Base-by-base conservation (phyloP, 768 basidiomycete species). In the Agrocybe praecox region DNA sequence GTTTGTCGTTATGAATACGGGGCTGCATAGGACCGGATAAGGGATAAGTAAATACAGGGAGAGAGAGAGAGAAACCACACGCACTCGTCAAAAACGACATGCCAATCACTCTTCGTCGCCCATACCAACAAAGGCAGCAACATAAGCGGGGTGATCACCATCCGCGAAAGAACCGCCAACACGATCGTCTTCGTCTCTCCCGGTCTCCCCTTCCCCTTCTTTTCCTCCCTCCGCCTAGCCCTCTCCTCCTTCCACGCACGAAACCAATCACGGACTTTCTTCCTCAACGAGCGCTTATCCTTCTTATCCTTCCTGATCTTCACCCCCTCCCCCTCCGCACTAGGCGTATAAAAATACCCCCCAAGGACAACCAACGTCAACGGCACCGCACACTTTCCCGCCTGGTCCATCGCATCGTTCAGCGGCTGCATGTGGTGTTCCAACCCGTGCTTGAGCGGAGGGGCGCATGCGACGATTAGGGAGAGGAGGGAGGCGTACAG, bases 281-380 rank as follows among this genome's bases (percentile, higher is more conserved):
- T 6, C 12, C 14, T 12, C 6, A 15, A 40, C 6, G 36, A 40
- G 6, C 36, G 5, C 36, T 43, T 46, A 19, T 32, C 46, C 45
- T 48, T 48, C 32, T 53, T 50, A 18, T 19, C 23, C 36, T 14
- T 33, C 3, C n/a, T 22, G 2, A 29, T n/a, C n/a, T n/a, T n/a
- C n/a, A n/a, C n/a, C n/a, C n/a, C n/a, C n/a, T n/a, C n/a, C n/a
- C n/a, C n/a, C n/a, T n/a, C n/a, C n/a, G n/a, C n/a, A n/a, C n/a
- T n/a, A 44, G 61, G 65, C 12, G 63, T 76, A 69, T 86, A 89
- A 73, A 96, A 96, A 77, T 96, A 98, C 14, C 91, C 94, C 11
- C 96, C 96, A 43, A 98, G 86, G 6, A 97, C 94, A 54, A 98
- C 80, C 22, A 97, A 76, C 2, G 96, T 98, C 23, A 98, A 67